Evolutionary conservation across 2,329 filamentous ascomycete genomes (phyloP), one percentile per base, ranked within the genome.

Genomic region (Monosporascus sp.): DNA sequence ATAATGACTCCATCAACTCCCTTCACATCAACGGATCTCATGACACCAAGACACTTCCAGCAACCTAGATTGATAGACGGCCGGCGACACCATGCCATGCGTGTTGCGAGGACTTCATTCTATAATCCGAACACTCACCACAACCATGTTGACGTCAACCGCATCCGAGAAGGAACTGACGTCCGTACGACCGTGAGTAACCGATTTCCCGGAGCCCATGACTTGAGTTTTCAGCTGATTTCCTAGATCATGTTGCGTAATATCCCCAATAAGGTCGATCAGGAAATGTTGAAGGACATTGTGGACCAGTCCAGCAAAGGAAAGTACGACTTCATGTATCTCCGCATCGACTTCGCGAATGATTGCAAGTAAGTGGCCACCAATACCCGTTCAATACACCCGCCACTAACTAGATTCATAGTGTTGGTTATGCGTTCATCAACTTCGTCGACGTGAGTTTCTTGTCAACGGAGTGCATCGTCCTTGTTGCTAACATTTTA

Each of bases 381-480:
- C 28, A 15, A 28, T 20, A 40, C 41, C 26, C 15, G 14, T 18
- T 38, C 5, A 28, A 37, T 9, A 43, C 47, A 9, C 9, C 47
- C 48, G 26, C 22, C 44, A 11, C 70, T 70, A 43, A 68, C 26
- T 47, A 31, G 28, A 70, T 71, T 38, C 51, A 55, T 50, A 96
- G 91, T 68, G 93, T 97, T 54, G 94, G 94, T 46, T 97, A 97
- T 70, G 93, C 91, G 0, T 99, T 97, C 72, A 91, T 99, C 74
- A 97, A 99, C 71, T 97, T 97, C 63, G 82, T 86, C 44, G 85
- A 91, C 68, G 86, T 89, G 70, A 81, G 86, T 65, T 28, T 44
- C 9, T 17, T 26, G 35, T 31, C 26, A 35, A 5, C 6, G n/a
- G 18, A 17, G 28, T 66, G 7, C 28, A 22, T 35, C 51, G 57